A percentile compares a stretch with the other conserved stretches of the same genome.
phyloP scores from a whole-genome alignment of 139 green algal genomes.

The Closterium sp. region DNA sequence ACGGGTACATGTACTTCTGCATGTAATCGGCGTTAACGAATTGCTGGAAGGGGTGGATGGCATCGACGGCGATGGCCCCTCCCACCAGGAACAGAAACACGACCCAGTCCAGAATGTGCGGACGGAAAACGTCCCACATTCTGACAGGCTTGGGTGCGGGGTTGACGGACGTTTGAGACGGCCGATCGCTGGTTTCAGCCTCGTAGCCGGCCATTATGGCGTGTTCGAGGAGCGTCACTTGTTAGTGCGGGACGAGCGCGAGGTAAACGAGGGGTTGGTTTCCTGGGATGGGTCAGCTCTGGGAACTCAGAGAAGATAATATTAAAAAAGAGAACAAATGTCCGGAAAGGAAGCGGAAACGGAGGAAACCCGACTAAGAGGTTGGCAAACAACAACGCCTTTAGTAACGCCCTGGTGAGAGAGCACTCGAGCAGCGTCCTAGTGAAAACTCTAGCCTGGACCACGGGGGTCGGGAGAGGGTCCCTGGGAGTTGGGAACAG shows the following conservation, averaged over 20 bases:
- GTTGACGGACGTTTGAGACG: not conserved
- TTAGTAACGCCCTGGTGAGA: no score
- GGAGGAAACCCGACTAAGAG: not conserved
- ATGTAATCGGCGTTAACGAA: not conserved
- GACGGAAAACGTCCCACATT: not conserved
- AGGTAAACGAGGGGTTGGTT: no score
- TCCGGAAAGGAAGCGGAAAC: not conserved
- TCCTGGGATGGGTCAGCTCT: no score
- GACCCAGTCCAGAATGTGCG: not conserved
- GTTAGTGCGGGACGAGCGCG: no score
- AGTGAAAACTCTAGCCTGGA: no score
- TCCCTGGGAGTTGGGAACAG: no score
- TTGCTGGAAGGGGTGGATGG: not conserved
- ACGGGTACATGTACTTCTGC: not conserved
- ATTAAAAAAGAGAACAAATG: no score
- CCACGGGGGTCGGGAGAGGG: no score
- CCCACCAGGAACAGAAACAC: not conserved
- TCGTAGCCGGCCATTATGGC: not conserved
- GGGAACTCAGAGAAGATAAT: no score
- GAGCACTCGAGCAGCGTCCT: no score
- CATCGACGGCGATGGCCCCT: not conserved
- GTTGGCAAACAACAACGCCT: not conserved
- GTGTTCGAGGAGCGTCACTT: no score
- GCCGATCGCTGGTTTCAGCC: not conserved
- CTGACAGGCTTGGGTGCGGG: not conserved